Base-by-base conservation (phyloP, 148 eudicot species). In the Dysphania ambrosioides region DNA sequence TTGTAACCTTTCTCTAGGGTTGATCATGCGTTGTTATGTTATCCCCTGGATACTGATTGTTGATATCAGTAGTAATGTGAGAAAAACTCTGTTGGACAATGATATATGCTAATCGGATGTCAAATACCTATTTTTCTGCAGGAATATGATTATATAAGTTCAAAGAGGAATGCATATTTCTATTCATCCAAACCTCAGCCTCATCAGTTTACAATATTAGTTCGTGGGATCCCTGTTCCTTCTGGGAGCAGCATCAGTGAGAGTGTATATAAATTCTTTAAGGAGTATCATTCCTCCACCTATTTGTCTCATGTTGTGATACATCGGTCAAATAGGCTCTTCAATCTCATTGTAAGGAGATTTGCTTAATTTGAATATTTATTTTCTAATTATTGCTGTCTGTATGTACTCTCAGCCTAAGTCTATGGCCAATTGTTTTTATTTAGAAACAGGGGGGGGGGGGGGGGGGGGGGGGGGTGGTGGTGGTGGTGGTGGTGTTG, bases 91-190 rank as follows among this genome's bases (percentile, higher is more conserved):
- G 47, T 62, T 56, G 66, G 75, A 69, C 62, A n/a, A n/a, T n/a
- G n/a, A n/a, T n/a, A n/a, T n/a, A n/a, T n/a, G n/a, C n/a, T n/a
- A n/a, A n/a, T n/a, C n/a, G n/a, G n/a, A 77, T 57, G 34, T 38
- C 74, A 49, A 51, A 59, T 56, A 51, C 70, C 34, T 67, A 72
- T 63, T 58, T 16, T 68, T 67, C 63, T 77, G 79, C 85, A 85
- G 87, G 87, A 85, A 74, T 85, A 82, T 80, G 77, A 77, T 49
- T 85, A 82, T 70, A 72, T 85, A n/a, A 77, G 81, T 67, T 63
- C 72, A 1, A 85, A 82, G 80, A 82, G 87, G 85, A 47, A 68
- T 77, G 81, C 71, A 72, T 85, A 79, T 41, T 85, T 85, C 70
- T 70, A 69, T 72, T 70, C 87, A 61, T 82, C 85, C 42, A 79